These are phyloP conservation scores for Haberlea rhodopensis DNA, from an alignment of 257 asterid species.

Conservation along the genomic window DNA sequence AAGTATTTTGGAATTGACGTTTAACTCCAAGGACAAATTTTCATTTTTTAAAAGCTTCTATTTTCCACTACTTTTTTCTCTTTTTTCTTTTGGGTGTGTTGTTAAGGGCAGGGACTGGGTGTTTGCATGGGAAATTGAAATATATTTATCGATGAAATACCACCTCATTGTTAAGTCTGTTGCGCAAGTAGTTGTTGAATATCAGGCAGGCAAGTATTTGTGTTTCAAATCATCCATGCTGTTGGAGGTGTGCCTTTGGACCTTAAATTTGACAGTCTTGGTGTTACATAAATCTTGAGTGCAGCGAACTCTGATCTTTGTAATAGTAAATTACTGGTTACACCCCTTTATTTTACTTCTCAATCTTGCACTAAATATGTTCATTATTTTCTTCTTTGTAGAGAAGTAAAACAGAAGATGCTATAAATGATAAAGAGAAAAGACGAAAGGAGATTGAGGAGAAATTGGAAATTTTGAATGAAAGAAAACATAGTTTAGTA, in stretches of 20 bases:
- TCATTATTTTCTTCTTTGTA: slow-evolving; percentile 28
- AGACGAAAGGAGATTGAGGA: slow-evolving; percentile 74
- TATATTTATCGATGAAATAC: no score
- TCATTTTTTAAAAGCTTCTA: background rate
- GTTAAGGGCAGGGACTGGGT: no score
- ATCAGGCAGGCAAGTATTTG: background rate
- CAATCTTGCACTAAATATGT: background rate
- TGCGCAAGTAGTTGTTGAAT: background rate
- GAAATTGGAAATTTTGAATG: slow-evolving; percentile 61
- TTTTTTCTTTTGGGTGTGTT: background rate
- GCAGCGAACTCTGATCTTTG: slow-evolving; percentile 10
- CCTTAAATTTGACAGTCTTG: background rate
- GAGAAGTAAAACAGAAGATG: slow-evolving; percentile 48
- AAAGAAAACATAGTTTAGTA: slow-evolving; percentile 77
- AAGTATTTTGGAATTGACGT: background rate
- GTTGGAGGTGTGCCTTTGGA: slow-evolving; percentile 3
- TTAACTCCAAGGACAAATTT: background rate
- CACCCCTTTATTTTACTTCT: background rate
- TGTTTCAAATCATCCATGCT: background rate
- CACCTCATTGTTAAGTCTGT: background rate
- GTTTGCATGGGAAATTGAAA: no score
- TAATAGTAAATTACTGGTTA: background rate
- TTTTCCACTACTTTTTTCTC: background rate
- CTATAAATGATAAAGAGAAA: slow-evolving; percentile 46
- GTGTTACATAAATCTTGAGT: background rate